Percentiles rank a stretch among this genome's conserved stretches.
Conservation (phyloP, 1,284 basidiomycete genomes). For the Melampsora americana region DNA sequence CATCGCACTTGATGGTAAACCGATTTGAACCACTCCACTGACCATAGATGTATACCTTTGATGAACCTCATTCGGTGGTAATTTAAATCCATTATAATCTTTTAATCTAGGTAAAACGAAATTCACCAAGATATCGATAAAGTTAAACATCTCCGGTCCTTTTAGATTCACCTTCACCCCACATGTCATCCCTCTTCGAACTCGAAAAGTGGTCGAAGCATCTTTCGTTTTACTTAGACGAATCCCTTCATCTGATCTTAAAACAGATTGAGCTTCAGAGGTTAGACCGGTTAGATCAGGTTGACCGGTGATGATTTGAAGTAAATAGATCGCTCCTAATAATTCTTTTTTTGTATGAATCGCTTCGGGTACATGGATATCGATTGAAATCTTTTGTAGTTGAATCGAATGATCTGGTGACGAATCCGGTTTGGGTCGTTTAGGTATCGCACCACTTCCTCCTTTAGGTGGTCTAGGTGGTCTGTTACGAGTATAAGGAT, state of each 20-base stretch:
- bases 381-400: slow-evolving; percentile 79
- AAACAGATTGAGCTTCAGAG: slow-evolving; percentile 56
- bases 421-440: slow-evolving; percentile 62
- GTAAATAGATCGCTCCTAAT: slow-evolving; percentile 78
- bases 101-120: slow-evolving; percentile 90
- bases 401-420: slow-evolving; percentile 66
- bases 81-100: slow-evolving; percentile 77
- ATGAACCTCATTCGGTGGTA: slow-evolving; percentile 61
- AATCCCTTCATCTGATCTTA: slow-evolving; percentile 67
- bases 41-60: slow-evolving; percentile 55
- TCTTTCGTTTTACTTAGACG: slow-evolving; percentile 75
- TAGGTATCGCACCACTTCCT: slow-evolving; percentile 66
- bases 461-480: slow-evolving; percentile 68
- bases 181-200: slow-evolving; percentile 75
- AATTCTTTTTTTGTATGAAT: slow-evolving; percentile 71
- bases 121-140: slow-evolving; percentile 80
- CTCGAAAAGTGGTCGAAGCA: slow-evolving; percentile 76
- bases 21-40: slow-evolving; percentile 80
- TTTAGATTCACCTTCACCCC: slow-evolving; percentile 85
- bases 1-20: slow-evolving; percentile 78
- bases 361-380: slow-evolving; percentile 60
- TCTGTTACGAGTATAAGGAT: slow-evolving; percentile 74
- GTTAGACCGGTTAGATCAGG: slow-evolving; percentile 64
- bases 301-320: slow-evolving; percentile 83
- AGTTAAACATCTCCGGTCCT: slow-evolving; percentile 89